Percentiles rank a stretch among this genome's conserved stretches.
Evolutionary conservation across 2,329 filamentous ascomycete species (phyloP).

Genomic region (Aspergillus ustus): DNA sequence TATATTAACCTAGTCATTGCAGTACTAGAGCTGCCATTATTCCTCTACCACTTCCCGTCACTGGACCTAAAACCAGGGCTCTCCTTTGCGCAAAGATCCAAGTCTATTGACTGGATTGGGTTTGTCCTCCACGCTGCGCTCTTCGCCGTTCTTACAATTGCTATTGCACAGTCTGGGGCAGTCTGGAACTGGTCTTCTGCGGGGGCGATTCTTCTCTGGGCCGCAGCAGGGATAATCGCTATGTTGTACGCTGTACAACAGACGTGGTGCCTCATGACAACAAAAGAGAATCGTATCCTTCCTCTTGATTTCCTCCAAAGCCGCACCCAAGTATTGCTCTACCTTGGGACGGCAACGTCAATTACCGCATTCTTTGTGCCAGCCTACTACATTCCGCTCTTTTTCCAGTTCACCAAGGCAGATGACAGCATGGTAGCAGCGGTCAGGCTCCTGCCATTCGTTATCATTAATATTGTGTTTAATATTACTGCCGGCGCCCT

Average conservation of each 20-base stretch:
- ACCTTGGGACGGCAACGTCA: background rate
- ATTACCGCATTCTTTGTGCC: constrained; percentile 31
- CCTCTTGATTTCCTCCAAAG: too few relatives aligned
- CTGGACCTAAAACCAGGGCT: constrained; percentile 23
- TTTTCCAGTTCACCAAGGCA: constrained; percentile 56
- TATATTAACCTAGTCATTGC: constrained; percentile 62
- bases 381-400: constrained; percentile 60
- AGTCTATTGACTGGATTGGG: too few relatives aligned
- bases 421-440: constrained; percentile 40
- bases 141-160: too few relatives aligned
- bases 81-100: too few relatives aligned
- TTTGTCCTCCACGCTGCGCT: too few relatives aligned
- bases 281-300: too few relatives aligned
- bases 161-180: too few relatives aligned
- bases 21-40: constrained; percentile 31
- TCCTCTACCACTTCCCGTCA: constrained; percentile 35
- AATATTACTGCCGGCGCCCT: constrained; percentile 29
- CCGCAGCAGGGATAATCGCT: too few relatives aligned
- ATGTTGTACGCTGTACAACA: too few relatives aligned
- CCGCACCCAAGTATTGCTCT: background rate
- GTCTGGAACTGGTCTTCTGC: too few relatives aligned
- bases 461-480: constrained; percentile 27
- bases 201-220: too few relatives aligned
- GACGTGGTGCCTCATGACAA: too few relatives aligned
- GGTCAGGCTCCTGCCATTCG: constrained; percentile 37